Percentiles rank a stretch among this genome's conserved stretches.
Evolutionary conservation across 148 eudicot species (phyloP).

Genomic region (Rheum nobile): DNA sequence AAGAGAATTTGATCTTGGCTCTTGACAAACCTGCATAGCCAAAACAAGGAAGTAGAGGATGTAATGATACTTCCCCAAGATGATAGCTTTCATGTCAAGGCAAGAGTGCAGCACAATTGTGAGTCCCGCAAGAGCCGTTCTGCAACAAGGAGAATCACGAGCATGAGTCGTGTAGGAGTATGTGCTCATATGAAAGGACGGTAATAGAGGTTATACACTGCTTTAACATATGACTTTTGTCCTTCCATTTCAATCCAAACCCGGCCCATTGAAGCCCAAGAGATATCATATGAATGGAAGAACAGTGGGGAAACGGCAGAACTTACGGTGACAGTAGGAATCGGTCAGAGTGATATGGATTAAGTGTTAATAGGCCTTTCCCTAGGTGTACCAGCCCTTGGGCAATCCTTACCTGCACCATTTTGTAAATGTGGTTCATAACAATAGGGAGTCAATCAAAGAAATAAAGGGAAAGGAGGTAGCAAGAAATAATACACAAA

Average conservation of each 20-base stretch:
- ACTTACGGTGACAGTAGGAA: constrained; percentile 87
- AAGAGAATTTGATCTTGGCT: neutral
- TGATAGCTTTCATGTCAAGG: constrained; percentile 76
- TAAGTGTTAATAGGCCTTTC: constrained; percentile 80
- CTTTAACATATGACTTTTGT: neutral
- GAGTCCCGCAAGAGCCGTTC: constrained; percentile 85
- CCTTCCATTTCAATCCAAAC: neutral
- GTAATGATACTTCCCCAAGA: constrained; percentile 80
- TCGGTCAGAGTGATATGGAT: constrained; percentile 91
- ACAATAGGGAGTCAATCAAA: neutral
- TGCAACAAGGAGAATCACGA: constrained; percentile 9
- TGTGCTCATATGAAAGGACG: neutral
- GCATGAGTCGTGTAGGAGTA: neutral
- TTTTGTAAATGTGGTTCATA: neutral
- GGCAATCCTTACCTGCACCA: constrained; percentile 83
- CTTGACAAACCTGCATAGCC: constrained; percentile 72
- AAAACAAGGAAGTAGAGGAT: constrained; percentile 76
- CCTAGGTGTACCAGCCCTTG: constrained; percentile 97
- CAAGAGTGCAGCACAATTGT: constrained; percentile 65
- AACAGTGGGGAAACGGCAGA: neutral
- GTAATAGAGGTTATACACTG: neutral
- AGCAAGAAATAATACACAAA: constrained; percentile 48
- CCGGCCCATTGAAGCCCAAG: neutral
- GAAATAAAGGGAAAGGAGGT: neutral
- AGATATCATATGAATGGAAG: neutral